Base-by-base conservation (phyloP, 2,329 filamentous ascomycete genomes). In the Annulohypoxylon truncatum region DNA sequence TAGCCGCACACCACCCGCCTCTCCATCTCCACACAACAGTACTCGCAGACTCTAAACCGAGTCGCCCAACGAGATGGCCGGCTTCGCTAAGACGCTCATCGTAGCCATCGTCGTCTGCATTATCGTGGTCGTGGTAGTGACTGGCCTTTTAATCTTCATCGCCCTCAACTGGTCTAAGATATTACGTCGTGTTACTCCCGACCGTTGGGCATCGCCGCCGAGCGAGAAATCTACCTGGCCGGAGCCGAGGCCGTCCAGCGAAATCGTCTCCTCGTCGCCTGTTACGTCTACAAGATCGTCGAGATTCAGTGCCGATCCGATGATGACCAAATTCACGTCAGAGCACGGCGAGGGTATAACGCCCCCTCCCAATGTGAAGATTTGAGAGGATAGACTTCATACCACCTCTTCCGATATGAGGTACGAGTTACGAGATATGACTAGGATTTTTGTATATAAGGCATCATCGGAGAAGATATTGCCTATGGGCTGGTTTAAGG, bases 201-300 rank as follows among this genome's bases (percentile, higher is more conserved):
- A 68, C 22, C 58, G 58, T 28, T 68, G 51, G 54, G 40, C 33
- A 8, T 44, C 42, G 24, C 62, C 67, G 9, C 42, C 33, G 44
- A 68, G 62, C 64, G 69, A 71, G 55, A 70, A 68, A 50, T 2
- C 51, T 18, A 46, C 54, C 15, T 71, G 69, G 69, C 69, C 69
- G 18, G 38, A 68, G 28, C 48, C 50, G n/a, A 56, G 67, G 4
- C 59, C 54, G 29, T 67, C 69, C 31, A 26, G 26, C 51, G 69
- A 69, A 31, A 26, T 22, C 46, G 57, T 57, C 48, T 48, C 58
- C 4, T 71, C 64, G 5, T 71, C 64, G 5, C 56, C 67, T 12
- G n/a, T 50, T 10, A 48, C 59, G 8, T 69, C 68, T 44, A 58
- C 53, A 20, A 46, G 68, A 40, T 65, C 66, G 6, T 69, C 68